Evolutionary conservation across 2,329 filamentous ascomycete genomes (phyloP).

Genomic region (Thelonectria rubi): DNA sequence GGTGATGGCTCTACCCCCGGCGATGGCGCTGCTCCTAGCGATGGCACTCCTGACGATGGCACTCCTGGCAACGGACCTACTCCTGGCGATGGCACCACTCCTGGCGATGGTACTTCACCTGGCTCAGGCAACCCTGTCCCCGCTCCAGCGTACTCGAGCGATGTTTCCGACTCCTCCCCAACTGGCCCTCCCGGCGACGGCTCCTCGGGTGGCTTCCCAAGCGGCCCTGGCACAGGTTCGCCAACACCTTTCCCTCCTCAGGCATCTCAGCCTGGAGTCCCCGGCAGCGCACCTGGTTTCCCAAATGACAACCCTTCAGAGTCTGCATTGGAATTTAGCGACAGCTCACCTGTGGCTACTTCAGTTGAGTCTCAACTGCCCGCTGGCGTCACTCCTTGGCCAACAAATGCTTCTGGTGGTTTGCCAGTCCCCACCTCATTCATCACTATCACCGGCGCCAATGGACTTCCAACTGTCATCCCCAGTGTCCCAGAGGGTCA

Average conservation of each 20-base stretch:
- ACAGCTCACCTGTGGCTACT: conserved; percentile 32
- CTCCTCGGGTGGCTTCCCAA: conserved; percentile 23
- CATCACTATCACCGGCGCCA: conserved; percentile 6
- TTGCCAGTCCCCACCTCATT: conserved; percentile 10
- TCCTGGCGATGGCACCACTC: conserved; percentile 5
- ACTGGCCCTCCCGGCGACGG: conserved; percentile 30
- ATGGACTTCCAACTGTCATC: conserved; percentile 8
- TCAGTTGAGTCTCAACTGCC: conserved; percentile 28
- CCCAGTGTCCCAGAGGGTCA: background rate
- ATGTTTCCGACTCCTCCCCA: conserved; percentile 20
- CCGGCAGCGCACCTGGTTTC: conserved; percentile 24
- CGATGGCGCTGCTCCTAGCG: background rate
- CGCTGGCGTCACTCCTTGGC: conserved; percentile 26
- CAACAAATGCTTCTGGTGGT: conserved; percentile 25
- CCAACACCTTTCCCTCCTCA: conserved; percentile 27
- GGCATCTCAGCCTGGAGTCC: conserved; percentile 19
- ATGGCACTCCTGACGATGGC: conserved; percentile 12
- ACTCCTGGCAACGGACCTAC: conserved; percentile 11
- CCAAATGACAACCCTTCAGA: conserved; percentile 22
- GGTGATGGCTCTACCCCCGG: conserved; percentile 14
- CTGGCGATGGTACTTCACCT: conserved; percentile 14
- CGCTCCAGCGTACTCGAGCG: conserved; percentile 35
- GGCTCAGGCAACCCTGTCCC: conserved; percentile 16
- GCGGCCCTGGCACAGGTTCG: conserved; percentile 25
- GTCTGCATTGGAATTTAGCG: conserved; percentile 31